Evolutionary conservation across 768 basidiomycete genomes (phyloP), one percentile per base, ranked within the genome.

Genomic region (Lentinula sp.): DNA sequence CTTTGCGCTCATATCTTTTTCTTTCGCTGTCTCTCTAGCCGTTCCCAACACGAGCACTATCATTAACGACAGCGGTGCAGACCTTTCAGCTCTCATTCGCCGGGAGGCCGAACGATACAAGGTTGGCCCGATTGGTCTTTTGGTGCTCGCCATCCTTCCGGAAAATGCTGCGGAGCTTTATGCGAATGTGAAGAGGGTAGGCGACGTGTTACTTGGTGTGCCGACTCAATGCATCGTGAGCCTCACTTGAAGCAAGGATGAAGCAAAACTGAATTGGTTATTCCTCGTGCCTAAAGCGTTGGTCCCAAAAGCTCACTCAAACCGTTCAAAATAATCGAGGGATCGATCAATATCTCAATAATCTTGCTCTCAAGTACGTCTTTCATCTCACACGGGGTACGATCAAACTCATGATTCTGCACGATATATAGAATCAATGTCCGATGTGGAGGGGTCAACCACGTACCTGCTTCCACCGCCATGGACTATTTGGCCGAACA

Each of bases 221-320:
- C 78, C 80, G 0, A 88, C 87, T 0, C 87, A 89, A 51, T 88
- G 88, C 66, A 64, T 89, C 54, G 85, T 85, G 70, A 74, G 77
- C 46, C 32, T 32, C 32, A 4, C n/a, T 51, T n/a, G 3, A 9
- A 13, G 11, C 23, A 2, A 23, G 23, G 4, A 21, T 4, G 9
- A 28, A 13, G 21, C 16, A 15, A 23, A 21, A 7, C 21, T 46
- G 16, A 65, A 64, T 5, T 81, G 82, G 52, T 81, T 3, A 83
- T 77, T 48, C 5, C 31, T 4, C 40, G 7, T 8, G 15, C n/a
- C 13, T 46, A 7, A 42, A 74, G 72, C 67, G 68, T 53, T 74
- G 71, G 70, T 65, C 68, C 5, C 23, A 49, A 39, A 74, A 71
- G 57, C 66, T 72, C 11, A 49, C 43, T 6, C 18, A 43, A 16